Base-by-base conservation (phyloP, 228 moss, liverwort and hornwort species). In the Sphagnum magellanicum region DNA sequence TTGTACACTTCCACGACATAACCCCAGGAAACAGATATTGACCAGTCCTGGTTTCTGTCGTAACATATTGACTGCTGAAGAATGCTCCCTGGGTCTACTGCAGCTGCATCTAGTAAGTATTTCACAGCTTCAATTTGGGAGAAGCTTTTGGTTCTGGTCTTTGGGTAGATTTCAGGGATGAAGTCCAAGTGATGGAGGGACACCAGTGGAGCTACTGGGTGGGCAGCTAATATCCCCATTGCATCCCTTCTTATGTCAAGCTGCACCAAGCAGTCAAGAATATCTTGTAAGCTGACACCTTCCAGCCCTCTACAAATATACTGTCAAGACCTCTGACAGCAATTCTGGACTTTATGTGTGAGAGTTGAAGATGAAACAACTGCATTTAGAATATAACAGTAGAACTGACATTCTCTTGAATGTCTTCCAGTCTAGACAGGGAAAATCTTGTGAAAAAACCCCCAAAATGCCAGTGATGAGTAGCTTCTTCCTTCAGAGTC, bases 61-160 rank as follows among this genome's bases (percentile, higher is more conserved):
- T 83, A 86, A 75, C 86, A 86, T 69, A 86, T 83, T 55, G 86
- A 86, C 58, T 86, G 86, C n/a, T 86, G 86, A 0, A 80, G 59
- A 14, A 86, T 50, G 50, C 83, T 86, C 6, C 75, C 79, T 10
- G 80, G 16, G 49, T 86, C 86, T 48, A 86, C 66, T 52, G 77
- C 63, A 6, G 75, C 76, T 0, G 80, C 75, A 67, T 78, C 61
- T 49, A 79, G 69, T 66, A 86, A 65, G 59, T 82, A 79, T 64
- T 74, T 57, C 52, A 86, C 64, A 5, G 80, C 83, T 17, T 68
- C 59, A 4, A 79, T 77, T 5, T 48, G 67, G 8, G 65, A 67
- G 5, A 79, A 74, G 63, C 71, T 79, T 32, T 32, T 32, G 32
- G 32, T 32, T 32, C 3, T 32, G 32, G 32, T 32, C 32, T 32